Evolutionary conservation across 2,329 filamentous ascomycete species (phyloP).

Genomic region (Cercospora zeae-maydis): DNA sequence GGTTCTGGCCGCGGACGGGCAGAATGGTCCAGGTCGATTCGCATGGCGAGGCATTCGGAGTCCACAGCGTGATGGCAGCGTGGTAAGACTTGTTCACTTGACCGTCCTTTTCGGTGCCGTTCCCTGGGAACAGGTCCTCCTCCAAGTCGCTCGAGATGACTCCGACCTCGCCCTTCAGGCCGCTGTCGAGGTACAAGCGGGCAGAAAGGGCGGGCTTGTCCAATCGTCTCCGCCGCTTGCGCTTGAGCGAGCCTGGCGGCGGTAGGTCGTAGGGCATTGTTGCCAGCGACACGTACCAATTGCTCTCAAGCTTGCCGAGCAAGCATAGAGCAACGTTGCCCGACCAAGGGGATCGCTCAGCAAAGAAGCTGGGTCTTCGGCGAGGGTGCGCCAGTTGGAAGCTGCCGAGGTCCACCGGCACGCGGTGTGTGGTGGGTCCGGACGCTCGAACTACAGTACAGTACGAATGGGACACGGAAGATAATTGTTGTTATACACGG

Average conservation of each 20-base stretch:
- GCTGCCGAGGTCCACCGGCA: constrained; percentile 7
- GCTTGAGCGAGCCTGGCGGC: constrained; percentile 47
- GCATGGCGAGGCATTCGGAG: constrained; percentile 54
- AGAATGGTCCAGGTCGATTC: constrained; percentile 80
- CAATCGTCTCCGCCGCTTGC: constrained; percentile 50
- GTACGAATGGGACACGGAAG: neutral
- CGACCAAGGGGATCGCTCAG: constrained; percentile 5
- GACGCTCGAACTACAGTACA: no score
- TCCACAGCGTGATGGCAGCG: constrained; percentile 72
- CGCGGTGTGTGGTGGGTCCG: constrained; percentile 7
- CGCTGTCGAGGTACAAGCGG: constrained; percentile 77
- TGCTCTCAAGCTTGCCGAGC: constrained; percentile 6
- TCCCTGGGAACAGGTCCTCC: constrained; percentile 67
- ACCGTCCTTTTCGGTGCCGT: constrained; percentile 7
- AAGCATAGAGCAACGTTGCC: constrained; percentile 11
- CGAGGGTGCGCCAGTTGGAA: constrained; percentile 3
- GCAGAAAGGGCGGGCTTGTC: constrained; percentile 75
- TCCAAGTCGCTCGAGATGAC: constrained; percentile 84
- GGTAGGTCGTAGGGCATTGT: constrained; percentile 46
- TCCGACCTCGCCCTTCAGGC: constrained; percentile 79
- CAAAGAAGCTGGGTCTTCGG: constrained; percentile 5
- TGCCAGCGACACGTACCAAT: constrained; percentile 12
- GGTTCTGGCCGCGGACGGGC: constrained; percentile 55
- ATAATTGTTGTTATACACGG: neutral
- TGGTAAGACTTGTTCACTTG: constrained; percentile 52